These are phyloP conservation scores for Ormosia emarginata DNA, from an alignment of 306 rosid genomes.

Conservation along the genomic window DNA sequence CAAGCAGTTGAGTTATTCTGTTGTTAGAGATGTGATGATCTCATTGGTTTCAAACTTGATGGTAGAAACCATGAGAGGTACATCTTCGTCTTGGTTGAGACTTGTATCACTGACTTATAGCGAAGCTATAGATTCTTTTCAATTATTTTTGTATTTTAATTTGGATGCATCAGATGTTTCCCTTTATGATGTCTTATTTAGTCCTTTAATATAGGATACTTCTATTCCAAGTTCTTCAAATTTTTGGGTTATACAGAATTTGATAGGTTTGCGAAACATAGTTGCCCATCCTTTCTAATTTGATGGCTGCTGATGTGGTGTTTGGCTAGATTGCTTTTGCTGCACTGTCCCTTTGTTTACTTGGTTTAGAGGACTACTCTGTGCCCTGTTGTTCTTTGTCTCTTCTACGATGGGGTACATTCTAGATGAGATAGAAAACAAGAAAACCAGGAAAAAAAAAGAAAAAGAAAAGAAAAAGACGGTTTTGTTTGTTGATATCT, in stretches of 20 bases:
- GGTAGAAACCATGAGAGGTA: not conserved
- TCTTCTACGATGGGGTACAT: not conserved
- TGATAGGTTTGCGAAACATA: not conserved
- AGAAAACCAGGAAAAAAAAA: not conserved
- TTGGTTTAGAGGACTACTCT: not conserved
- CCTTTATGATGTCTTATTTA: not conserved
- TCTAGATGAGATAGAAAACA: not conserved
- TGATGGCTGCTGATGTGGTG: not conserved
- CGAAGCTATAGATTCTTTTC: not conserved
- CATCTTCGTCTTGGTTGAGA: not conserved
- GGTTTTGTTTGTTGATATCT: not conserved
- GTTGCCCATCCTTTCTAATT: not conserved
- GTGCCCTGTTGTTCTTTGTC: not conserved
- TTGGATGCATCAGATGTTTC: not conserved
- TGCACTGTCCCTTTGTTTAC: not conserved
- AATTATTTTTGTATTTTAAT: not conserved
- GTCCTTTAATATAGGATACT: not conserved
- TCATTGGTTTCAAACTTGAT: not conserved
- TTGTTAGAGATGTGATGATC: not conserved
- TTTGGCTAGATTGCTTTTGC: conserved; percentile 12
- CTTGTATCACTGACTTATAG: not conserved
- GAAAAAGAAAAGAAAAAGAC: not conserved
- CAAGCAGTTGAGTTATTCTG: not conserved
- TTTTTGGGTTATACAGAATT: conserved; percentile 1
- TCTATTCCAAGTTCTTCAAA: not conserved